These are phyloP conservation scores for Populus deltoides DNA, from an alignment of 345 rosid species.

Conservation along the genomic window DNA sequence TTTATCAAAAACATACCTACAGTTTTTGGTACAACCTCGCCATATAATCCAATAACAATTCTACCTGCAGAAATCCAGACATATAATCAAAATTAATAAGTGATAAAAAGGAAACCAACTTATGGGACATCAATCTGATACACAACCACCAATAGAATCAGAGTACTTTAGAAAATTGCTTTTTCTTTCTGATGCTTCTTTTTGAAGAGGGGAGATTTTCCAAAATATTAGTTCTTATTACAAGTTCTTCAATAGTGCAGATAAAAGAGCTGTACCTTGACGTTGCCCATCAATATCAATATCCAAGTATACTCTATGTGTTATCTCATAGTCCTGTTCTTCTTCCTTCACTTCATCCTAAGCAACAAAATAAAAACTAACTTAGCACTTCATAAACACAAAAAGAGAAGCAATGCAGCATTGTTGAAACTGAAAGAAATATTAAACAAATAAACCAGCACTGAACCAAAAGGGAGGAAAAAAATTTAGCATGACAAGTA, in stretches of 20 bases:
- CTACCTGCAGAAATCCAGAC: constrained; percentile 61
- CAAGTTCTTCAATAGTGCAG: neutral
- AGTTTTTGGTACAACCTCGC: constrained; percentile 81
- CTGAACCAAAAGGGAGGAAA: neutral
- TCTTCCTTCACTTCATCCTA: constrained; percentile 57
- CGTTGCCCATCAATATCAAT: constrained; percentile 89
- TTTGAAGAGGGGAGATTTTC: neutral
- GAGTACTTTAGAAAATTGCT: neutral
- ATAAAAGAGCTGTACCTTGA: constrained; percentile 43
- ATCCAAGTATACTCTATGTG: constrained; percentile 90
- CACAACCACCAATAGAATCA: neutral
- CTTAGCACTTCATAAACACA: neutral
- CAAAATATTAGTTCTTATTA: neutral
- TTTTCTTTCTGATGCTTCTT: neutral
- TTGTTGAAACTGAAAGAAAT: neutral
- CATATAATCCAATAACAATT: constrained; percentile 90
- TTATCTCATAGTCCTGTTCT: constrained; percentile 62
- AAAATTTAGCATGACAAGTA: neutral
- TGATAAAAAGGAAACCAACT: constrained; percentile 11
- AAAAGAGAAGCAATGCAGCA: neutral
- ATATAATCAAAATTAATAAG: neutral
- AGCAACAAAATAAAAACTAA: constrained; percentile 19
- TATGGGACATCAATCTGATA: neutral
- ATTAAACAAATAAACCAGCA: neutral
- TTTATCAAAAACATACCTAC: constrained; percentile 60